A percentile compares a stretch with the other conserved stretches of the same genome.
Conservation (phyloP, 192 early-diverging fungal genomes). For the Podila epicladia region DNA sequence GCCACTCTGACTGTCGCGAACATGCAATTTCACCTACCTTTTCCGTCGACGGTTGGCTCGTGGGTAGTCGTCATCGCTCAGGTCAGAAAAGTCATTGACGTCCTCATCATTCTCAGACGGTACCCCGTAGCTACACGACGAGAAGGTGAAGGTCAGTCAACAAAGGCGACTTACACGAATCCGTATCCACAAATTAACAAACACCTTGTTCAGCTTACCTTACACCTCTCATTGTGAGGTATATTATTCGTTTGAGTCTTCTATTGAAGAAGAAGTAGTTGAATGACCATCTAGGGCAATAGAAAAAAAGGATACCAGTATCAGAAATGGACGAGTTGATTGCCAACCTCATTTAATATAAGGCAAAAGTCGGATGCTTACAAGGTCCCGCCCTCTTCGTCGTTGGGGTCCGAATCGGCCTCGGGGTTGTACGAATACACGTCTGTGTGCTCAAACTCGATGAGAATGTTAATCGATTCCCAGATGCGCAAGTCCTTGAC, state of each 20-base stretch:
- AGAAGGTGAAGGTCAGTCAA: neutral
- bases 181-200: too few relatives aligned
- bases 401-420: conserved; percentile 88
- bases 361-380: conserved; percentile 2
- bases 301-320: neutral
- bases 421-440: conserved; percentile 93
- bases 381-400: conserved; percentile 77
- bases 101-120: conserved; percentile 29
- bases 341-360: too few relatives aligned
- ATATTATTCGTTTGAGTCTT: conserved; percentile 91
- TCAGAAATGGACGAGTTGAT: neutral
- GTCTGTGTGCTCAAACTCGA: conserved; percentile 85
- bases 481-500: conserved; percentile 79
- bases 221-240: conserved; percentile 89
- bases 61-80: conserved; percentile 33
- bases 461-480: conserved; percentile 86
- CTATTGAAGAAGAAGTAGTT: conserved; percentile 98
- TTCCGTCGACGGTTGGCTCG: too few relatives aligned
- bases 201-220: conserved; percentile 65
- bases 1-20: conserved; percentile 10
- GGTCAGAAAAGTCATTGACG: conserved; percentile 34
- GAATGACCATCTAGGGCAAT: conserved; percentile 82
- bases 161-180: too few relatives aligned
- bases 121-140: conserved; percentile 29
- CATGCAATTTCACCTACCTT: conserved; percentile 7